Evolutionary conservation across 129 eudicot species (phyloP), one percentile per base, ranked within the genome.

Genomic region (Pulicaria dysenterica): DNA sequence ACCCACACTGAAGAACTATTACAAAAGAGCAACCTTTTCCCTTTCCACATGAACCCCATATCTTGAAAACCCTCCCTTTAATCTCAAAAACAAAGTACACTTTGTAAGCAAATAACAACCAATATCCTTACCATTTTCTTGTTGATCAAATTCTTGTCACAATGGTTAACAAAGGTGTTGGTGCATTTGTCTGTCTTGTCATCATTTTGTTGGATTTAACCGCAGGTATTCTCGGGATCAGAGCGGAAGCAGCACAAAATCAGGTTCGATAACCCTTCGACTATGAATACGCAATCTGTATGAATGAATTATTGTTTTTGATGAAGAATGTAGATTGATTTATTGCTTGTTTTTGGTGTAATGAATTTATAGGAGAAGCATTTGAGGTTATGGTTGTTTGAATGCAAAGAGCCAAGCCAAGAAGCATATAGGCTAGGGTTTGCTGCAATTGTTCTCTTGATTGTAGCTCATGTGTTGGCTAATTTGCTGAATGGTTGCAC

Each of bases 181-280:
- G 95, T 17, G 77, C 84, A 39, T 78, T 84, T 12, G 89, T 84
- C 7, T 93, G 98, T 68, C 75, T 93, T 44, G 1, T 84, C 67
- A 83, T 93, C 17, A 65, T 89, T 8, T 73, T 82, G 8, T 47
- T 93, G 63, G 98, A 93, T 73, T 75, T 85, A 15, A 68, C 58
- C 3, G 98, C 96, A 0, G 96, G 96, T 7, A 80, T 93, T 70
- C 89, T 90, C 4, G 96, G 95, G 1, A 89, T 93, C 68, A 73
- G 83, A 76, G 98, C 96, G 3, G 95, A 93, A 74, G 95, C 91
- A 1, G 98, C 98, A 75, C 95, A 89, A 73, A 87, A 87, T 72
- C 86, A 89, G 96, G 98, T 89, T 19, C 1, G 66, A 34, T 83
- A 42, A 4, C 37, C 19, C n/a, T 11, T 46, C 47, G 15, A 3